Evolutionary conservation across 352 stramenopile genomes (phyloP).

Genomic region (Phytophthora melonis): DNA sequence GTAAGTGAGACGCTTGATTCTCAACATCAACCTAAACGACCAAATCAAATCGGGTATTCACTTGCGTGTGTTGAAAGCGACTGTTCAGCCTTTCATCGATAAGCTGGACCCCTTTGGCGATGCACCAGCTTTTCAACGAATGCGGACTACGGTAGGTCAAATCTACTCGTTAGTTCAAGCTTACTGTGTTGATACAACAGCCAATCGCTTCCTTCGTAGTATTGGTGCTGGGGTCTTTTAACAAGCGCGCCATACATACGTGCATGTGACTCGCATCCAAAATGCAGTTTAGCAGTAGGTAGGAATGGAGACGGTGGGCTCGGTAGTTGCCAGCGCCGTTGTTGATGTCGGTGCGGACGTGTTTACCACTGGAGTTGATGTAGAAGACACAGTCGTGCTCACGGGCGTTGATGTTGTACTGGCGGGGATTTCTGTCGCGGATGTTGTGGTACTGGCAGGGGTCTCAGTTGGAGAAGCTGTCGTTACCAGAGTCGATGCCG

Average conservation of each 20-base stretch:
- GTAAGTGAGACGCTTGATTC: background rate
- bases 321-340: slow-evolving; percentile 1
- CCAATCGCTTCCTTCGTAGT: too few species aligned
- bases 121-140: too few species aligned
- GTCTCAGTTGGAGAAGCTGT: background rate
- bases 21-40: too few species aligned
- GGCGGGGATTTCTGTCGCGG: background rate
- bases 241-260: too few species aligned
- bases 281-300: slow-evolving; percentile 11
- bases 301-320: slow-evolving; percentile 13
- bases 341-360: background rate
- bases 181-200: background rate
- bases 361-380: background rate
- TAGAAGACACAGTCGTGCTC: slow-evolving; percentile 1
- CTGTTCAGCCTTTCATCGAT: too few species aligned
- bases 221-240: too few species aligned
- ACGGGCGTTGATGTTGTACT: background rate
- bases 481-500: background rate
- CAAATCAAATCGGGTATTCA: too few species aligned
- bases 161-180: background rate
- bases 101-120: too few species aligned
- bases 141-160: too few species aligned
- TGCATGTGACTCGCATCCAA: too few species aligned
- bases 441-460: background rate
- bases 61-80: too few species aligned